These are phyloP conservation scores for Lithospermum erythrorhizon DNA, from an alignment of 257 asterid genomes.

Conservation along the genomic window DNA sequence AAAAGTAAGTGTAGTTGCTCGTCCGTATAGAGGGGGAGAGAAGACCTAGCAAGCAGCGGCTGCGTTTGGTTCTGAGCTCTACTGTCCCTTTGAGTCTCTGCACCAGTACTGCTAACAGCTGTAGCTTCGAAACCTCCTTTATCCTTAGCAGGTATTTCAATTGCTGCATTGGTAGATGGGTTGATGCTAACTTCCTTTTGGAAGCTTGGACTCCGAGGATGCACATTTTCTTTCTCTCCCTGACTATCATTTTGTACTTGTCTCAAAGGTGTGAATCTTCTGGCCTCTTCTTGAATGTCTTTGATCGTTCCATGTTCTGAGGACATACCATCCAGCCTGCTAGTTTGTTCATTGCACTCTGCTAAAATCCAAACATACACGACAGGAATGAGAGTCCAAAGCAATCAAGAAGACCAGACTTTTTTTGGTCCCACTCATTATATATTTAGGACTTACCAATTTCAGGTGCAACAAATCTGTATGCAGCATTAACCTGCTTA, in stretches of 20 bases:
- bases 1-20: constrained; percentile 70
- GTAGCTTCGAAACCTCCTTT: constrained; percentile 6
- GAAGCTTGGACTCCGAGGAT: constrained; percentile 15
- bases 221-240: constrained; percentile 25
- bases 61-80: constrained; percentile 29
- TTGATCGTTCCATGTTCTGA: constrained; percentile 15
- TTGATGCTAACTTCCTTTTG: constrained; percentile 17
- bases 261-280: constrained; percentile 14
- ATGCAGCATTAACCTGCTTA: constrained; percentile 14
- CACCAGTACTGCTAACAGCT: constrained; percentile 9
- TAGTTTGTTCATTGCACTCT: constrained; percentile 22
- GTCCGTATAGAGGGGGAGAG: constrained; percentile 69
- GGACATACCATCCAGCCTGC: constrained; percentile 16
- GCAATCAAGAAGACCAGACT: neutral
- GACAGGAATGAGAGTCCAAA: constrained; percentile 1
- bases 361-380: constrained; percentile 6
- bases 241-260: constrained; percentile 14
- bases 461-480: constrained; percentile 35
- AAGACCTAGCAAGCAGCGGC: constrained; percentile 21
- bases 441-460: constrained; percentile 19
- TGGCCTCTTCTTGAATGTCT: constrained; percentile 17
- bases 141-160: constrained; percentile 13
- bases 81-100: constrained; percentile 18
- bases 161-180: constrained; percentile 8
- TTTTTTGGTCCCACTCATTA: neutral